phyloP scores from a whole-genome alignment of 2,329 filamentous ascomycete species.

The Cordyceps javanica region DNA sequence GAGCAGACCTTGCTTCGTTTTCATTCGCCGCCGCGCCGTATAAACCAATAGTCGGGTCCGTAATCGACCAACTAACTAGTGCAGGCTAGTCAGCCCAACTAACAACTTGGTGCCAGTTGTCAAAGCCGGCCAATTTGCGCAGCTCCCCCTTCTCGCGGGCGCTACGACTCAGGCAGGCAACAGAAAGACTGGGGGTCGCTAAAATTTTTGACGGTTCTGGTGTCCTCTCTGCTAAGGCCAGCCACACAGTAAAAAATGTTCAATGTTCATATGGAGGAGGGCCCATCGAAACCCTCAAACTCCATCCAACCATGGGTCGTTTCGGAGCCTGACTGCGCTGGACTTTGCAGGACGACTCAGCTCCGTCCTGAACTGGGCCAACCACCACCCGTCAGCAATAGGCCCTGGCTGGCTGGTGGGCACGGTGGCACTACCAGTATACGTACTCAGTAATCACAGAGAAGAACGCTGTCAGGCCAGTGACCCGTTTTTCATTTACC shows the following conservation, averaged over 20 bases:
- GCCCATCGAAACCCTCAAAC: neutral
- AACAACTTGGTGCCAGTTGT: neutral
- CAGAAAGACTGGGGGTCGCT: neutral
- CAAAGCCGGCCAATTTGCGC: neutral
- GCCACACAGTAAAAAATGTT: neutral
- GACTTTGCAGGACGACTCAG: neutral
- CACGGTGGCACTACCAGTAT: neutral
- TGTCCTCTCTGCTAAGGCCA: neutral
- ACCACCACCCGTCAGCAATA: neutral
- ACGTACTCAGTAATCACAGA: neutral
- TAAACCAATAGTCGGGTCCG: no score
- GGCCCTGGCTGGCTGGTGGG: neutral
- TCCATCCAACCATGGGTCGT: neutral
- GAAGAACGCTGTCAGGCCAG: neutral
- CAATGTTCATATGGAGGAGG: neutral
- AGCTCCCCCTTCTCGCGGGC: neutral
- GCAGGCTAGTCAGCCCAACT: no score
- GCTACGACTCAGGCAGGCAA: neutral
- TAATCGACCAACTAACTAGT: no score
- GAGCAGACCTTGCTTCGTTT: no score
- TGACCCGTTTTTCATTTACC: conserved; percentile 6
- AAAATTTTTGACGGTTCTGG: neutral
- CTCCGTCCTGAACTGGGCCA: conserved; percentile 4
- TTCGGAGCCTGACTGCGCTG: neutral
- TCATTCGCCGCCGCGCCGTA: no score